Evolutionary conservation across 192 early-diverging fungal genomes (phyloP).

Genomic region (Umbelopsis isabellina): DNA sequence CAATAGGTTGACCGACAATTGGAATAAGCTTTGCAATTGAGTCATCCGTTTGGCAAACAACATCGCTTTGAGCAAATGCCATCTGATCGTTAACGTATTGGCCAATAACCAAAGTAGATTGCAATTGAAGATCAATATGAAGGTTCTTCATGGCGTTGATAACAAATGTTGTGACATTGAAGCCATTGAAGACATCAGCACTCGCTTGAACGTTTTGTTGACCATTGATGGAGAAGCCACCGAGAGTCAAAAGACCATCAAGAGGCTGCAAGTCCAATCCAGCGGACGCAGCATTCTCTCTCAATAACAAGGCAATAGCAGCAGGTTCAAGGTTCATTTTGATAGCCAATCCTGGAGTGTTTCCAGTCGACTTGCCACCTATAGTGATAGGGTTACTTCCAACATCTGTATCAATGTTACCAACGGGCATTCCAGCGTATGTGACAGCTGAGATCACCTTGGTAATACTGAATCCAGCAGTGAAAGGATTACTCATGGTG

Average conservation of each 20-base stretch:
- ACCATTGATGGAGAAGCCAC: constrained; percentile 41
- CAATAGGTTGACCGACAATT: constrained; percentile 60
- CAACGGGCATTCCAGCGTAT: constrained; percentile 46
- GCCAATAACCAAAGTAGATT: constrained; percentile 51
- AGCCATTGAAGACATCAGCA: constrained; percentile 43
- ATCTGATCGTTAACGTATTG: constrained; percentile 49
- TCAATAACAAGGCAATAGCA: constrained; percentile 48
- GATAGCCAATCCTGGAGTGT: constrained; percentile 37
- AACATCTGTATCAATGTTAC: constrained; percentile 50
- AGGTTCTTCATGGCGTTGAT: constrained; percentile 53
- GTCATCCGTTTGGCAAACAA: constrained; percentile 51
- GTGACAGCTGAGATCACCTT: constrained; percentile 50
- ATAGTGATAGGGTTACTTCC: constrained; percentile 44
- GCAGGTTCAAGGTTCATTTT: constrained; percentile 56
- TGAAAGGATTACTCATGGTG: constrained; percentile 59
- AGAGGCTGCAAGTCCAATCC: constrained; percentile 49
- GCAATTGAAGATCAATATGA: constrained; percentile 51
- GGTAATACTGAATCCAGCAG: constrained; percentile 49
- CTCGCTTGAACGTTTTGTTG: constrained; percentile 29
- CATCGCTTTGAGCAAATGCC: constrained; percentile 43
- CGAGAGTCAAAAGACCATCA: constrained; percentile 48
- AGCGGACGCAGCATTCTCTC: constrained; percentile 48
- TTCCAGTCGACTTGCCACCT: constrained; percentile 44
- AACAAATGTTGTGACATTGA: constrained; percentile 50
- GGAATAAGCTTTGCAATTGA: constrained; percentile 53